Evolutionary conservation across 257 asterid genomes (phyloP), one percentile per base, ranked within the genome.

Genomic region (Echites panduratus): DNA sequence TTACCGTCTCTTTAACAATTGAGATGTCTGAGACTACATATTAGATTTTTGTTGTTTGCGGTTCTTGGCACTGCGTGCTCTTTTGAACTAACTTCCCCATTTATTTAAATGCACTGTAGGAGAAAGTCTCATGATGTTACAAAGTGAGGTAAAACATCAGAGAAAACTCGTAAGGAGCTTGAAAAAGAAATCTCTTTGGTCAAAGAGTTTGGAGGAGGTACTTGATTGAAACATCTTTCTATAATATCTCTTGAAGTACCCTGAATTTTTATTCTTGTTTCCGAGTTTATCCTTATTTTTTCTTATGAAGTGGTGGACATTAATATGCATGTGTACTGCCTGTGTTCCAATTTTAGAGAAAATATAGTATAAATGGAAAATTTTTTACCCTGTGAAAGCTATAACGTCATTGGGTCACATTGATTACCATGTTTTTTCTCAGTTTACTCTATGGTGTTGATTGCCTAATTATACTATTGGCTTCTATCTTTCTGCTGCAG

Each of bases 151-250:
- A 67, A 95, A 88, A 84, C 98, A 95, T 88, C 96, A 95, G 84
- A 86, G 93, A 72, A 95, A 87, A 77, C 86, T 87, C 64, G 98
- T 89, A 40, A 81, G 96, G 88, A 77, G 87, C 85, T 86, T 95
- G 88, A 86, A 89, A 84, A 95, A 88, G 96, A 95, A 92, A 85
- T 95, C 96, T 72, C 96, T 95, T 77, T 95, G 99, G 99, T 84
- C 97, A 45, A 95, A 92, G 84, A 84, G 86, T 76, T 82, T 89
- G 90, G 99, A 89, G 80, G 98, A 95, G 99, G 99, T 95, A 87
- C 70, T 58, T 74, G 24, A 73, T 59, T 73, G 68, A 70, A 59
- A 71, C 67, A 38, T 26, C 73, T 67, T 68, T 66, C 56, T 68
- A 19, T 71, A 7, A 1, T 72, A 65, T 52, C 57, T 56, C 57